A percentile compares a stretch with the other conserved stretches of the same genome.
phyloP scores from a whole-genome alignment of 768 basidiomycete species.

The Pleurotus eryngii region DNA sequence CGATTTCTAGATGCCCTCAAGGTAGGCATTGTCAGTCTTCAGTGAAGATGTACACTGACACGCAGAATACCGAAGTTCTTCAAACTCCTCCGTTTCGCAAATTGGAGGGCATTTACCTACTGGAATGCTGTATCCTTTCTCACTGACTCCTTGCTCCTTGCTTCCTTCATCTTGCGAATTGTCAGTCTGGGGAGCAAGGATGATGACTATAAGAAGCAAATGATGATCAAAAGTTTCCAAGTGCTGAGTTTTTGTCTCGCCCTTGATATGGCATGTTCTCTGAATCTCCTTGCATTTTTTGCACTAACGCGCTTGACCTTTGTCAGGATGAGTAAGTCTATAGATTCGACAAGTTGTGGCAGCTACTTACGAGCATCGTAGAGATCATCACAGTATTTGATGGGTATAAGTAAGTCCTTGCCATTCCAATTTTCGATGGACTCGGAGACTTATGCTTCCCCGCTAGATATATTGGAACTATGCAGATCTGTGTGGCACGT shows the following conservation, averaged over 20 bases:
- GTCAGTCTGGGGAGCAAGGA: slow-evolving; percentile 41
- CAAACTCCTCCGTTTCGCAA: slow-evolving; percentile 69
- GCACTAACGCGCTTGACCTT: not conserved
- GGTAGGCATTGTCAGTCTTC: slow-evolving; percentile 28
- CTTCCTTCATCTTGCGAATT: slow-evolving; percentile 75
- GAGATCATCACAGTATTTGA: slow-evolving; percentile 80
- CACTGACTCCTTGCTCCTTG: slow-evolving; percentile 69
- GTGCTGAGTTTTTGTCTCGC: slow-evolving; percentile 85
- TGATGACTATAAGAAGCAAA: slow-evolving; percentile 29
- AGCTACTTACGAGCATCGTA: slow-evolving; percentile 22
- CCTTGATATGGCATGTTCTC: slow-evolving; percentile 74
- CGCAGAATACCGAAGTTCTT: slow-evolving; percentile 44
- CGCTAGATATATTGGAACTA: slow-evolving; percentile 77
- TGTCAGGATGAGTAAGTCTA: slow-evolving; percentile 74
- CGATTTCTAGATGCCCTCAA: slow-evolving; percentile 47
- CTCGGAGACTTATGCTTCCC: slow-evolving; percentile 1
- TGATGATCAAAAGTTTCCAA: slow-evolving; percentile 77
- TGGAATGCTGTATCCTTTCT: slow-evolving; percentile 70
- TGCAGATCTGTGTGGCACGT: slow-evolving; percentile 90
- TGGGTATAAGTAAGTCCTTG: slow-evolving; percentile 60
- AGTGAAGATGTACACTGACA: not conserved
- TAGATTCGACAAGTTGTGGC: not conserved
- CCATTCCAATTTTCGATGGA: not conserved
- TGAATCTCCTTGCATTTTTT: not conserved
- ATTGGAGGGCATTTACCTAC: slow-evolving; percentile 79